Percentiles rank a stretch among this genome's conserved stretches.
These are phyloP conservation scores for Collybia sordida DNA, from an alignment of 768 basidiomycete genomes.

Conservation along the genomic window DNA sequence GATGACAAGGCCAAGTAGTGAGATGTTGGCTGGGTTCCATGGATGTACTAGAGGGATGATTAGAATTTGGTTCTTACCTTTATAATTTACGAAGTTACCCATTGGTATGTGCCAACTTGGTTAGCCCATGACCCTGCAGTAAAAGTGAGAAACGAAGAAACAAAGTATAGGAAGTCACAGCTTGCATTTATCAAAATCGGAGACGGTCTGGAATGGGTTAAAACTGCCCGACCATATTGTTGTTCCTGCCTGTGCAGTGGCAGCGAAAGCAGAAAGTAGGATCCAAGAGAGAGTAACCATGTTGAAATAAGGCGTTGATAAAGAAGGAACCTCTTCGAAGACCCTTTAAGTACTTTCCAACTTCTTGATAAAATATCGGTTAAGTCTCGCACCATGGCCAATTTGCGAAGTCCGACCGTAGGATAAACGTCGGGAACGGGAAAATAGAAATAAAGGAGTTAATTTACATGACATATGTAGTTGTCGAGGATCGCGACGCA, in stretches of 20 bases:
- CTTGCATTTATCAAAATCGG: conserved; percentile 56
- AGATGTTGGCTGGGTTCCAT: conserved; percentile 51
- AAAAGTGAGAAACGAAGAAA: not conserved
- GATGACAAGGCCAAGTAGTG: conserved; percentile 51
- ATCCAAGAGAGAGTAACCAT: conserved; percentile 29
- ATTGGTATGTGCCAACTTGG: conserved; percentile 57
- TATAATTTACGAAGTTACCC: conserved; percentile 31
- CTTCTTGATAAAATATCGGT: conserved; percentile 27
- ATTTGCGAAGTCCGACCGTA: conserved; percentile 18
- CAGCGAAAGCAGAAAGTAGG: conserved; percentile 32
- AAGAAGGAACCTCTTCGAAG: conserved; percentile 1
- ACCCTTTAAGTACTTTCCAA: conserved; percentile 13
- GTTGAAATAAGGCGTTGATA: not conserved
- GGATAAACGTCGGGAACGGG: conserved; percentile 38
- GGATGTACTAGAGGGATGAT: conserved; percentile 42
- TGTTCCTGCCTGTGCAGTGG: conserved; percentile 44
- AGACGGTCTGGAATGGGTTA: conserved; percentile 40
- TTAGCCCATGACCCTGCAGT: conserved; percentile 53
- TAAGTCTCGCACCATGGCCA: conserved; percentile 25
- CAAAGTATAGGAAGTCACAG: not conserved
- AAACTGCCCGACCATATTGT: conserved; percentile 58
- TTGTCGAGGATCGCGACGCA: conserved; percentile 15
- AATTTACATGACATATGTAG: conserved; percentile 8
- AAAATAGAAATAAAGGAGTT: conserved; percentile 18
- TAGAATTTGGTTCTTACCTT: not conserved